Conservation (phyloP, 805 yeast genomes). For the Yamadazyma tumulicola region DNA sequence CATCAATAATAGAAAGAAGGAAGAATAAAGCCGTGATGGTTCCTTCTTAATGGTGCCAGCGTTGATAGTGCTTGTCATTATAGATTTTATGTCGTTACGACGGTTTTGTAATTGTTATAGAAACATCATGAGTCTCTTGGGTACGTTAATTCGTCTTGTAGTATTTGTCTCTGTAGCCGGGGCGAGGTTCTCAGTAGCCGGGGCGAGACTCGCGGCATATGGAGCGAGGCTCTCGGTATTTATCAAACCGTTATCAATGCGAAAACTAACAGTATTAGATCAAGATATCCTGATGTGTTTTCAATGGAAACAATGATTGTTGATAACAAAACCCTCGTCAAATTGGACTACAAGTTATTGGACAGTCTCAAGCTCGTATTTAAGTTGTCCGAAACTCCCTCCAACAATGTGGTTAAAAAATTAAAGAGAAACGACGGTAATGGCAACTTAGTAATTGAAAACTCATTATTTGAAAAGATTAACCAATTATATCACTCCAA, state of each 20-base stretch:
- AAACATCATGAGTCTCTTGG: no score
- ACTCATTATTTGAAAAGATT: constrained; percentile 15
- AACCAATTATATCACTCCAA: constrained; percentile 11
- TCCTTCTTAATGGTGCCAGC: constrained; percentile 9
- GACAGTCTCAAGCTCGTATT: no score
- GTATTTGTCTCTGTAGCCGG: no score
- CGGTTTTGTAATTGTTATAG: neutral
- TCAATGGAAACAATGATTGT: no score
- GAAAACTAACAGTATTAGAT: no score
- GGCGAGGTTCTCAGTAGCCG: no score
- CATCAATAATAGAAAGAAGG: constrained; percentile 50
- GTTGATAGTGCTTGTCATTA: neutral
- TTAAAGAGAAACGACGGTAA: constrained; percentile 3
- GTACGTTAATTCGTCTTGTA: no score
- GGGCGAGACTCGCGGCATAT: no score
- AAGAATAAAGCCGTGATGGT: constrained; percentile 17
- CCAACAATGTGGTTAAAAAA: constrained; percentile 1
- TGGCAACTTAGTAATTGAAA: constrained; percentile 13
- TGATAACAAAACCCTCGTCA: neutral
- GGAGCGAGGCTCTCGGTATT: no score
- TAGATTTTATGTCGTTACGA: neutral
- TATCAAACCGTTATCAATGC: no score
- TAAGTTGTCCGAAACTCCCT: neutral
- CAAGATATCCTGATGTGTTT: no score
- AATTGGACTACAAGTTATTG: neutral